Evolutionary conservation across 1,284 basidiomycete genomes (phyloP).

Genomic region (Mycena sp.): DNA sequence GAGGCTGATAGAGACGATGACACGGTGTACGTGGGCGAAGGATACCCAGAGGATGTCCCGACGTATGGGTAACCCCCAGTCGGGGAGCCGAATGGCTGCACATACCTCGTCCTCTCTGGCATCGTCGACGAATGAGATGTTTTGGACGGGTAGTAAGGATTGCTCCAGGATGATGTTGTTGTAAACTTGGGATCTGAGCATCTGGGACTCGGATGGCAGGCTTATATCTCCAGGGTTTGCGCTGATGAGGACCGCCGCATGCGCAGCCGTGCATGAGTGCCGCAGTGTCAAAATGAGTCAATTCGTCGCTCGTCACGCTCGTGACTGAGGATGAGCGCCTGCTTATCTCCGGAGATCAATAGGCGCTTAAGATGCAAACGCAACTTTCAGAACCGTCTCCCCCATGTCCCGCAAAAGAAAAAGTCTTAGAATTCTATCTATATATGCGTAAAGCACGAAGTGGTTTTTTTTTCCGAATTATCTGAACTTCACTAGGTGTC

Average conservation of each 20-base stretch:
- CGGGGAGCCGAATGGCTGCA: constrained; percentile 12
- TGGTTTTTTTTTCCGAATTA: no score
- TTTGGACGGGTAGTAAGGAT: neutral
- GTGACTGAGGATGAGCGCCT: no score
- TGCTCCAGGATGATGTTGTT: neutral
- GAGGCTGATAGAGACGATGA: constrained; percentile 5
- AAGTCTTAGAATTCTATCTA: no score
- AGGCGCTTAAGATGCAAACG: no score
- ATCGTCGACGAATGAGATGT: constrained; percentile 18
- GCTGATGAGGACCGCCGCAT: neutral
- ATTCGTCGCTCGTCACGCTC: neutral
- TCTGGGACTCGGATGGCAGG: neutral
- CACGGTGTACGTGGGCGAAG: constrained; percentile 14
- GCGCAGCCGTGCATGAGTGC: neutral
- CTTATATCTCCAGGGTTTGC: constrained; percentile 7
- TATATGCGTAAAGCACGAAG: no score
- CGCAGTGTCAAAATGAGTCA: neutral
- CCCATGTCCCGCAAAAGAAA: no score
- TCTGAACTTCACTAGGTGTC: no score
- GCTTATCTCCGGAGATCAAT: no score
- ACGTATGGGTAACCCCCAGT: constrained; percentile 4
- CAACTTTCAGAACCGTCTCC: no score
- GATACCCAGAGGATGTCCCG: constrained; percentile 13
- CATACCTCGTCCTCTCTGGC: constrained; percentile 24
- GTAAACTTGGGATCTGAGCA: neutral